These are phyloP conservation scores for Fusarium mexicanum DNA, from an alignment of 2,329 filamentous ascomycete species.

Conservation along the genomic window DNA sequence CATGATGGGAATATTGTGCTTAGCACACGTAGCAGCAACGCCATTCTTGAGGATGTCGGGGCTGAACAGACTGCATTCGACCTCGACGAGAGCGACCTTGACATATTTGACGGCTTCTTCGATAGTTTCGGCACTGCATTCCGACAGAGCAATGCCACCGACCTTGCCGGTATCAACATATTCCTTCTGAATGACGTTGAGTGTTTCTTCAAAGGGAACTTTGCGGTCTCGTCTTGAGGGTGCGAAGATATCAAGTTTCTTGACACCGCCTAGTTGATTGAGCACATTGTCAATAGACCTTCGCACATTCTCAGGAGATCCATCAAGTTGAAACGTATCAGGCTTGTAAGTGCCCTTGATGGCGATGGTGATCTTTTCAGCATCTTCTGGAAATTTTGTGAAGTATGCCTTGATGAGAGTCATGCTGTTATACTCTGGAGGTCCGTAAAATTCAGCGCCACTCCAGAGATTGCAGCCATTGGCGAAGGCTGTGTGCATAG, in stretches of 20 bases:
- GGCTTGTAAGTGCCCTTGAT: slow-evolving; percentile 67
- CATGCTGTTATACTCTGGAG: slow-evolving; percentile 65
- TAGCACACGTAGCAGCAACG: slow-evolving; percentile 63
- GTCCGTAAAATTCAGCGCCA: slow-evolving; percentile 72
- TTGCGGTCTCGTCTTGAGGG: slow-evolving; percentile 65
- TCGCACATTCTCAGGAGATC: slow-evolving; percentile 63
- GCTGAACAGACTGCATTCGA: slow-evolving; percentile 62
- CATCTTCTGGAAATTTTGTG: slow-evolving; percentile 69
- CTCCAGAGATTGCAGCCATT: slow-evolving; percentile 66
- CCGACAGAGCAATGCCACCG: slow-evolving; percentile 62
- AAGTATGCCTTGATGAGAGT: slow-evolving; percentile 71
- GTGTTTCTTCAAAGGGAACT: slow-evolving; percentile 55
- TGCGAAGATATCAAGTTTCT: slow-evolving; percentile 70
- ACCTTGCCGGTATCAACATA: slow-evolving; percentile 63
- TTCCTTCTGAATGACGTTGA: slow-evolving; percentile 55
- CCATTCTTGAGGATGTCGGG: slow-evolving; percentile 62
- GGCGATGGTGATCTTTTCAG: slow-evolving; percentile 67
- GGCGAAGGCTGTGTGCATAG: slow-evolving; percentile 63
- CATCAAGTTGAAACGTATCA: slow-evolving; percentile 54
- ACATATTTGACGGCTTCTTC: slow-evolving; percentile 56
- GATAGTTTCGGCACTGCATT: slow-evolving; percentile 60
- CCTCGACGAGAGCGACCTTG: slow-evolving; percentile 61
- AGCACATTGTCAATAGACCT: slow-evolving; percentile 68
- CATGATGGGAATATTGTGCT: slow-evolving; percentile 74
- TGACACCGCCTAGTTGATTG: slow-evolving; percentile 60